Percentiles rank a stretch among this genome's conserved stretches.
These are phyloP conservation scores for Naganishia vaughanmartiniae DNA, from an alignment of 768 basidiomycete genomes.

Conservation along the genomic window DNA sequence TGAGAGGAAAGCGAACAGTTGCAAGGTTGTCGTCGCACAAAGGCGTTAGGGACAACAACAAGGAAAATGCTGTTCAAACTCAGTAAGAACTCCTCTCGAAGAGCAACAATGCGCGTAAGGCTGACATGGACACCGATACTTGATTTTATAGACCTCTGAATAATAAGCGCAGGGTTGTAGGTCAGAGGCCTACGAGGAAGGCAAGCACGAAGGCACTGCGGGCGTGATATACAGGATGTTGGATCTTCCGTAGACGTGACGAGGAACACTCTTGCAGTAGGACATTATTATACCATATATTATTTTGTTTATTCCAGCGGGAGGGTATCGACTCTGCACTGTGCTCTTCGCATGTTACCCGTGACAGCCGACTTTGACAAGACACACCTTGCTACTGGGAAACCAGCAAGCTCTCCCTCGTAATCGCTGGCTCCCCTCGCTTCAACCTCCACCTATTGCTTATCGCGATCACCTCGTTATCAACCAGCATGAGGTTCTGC, in stretches of 20 bases:
- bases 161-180: neutral
- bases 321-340: neutral
- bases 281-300: conserved; percentile 8
- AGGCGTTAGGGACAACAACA: neutral
- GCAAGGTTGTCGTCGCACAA: neutral
- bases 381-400: neutral
- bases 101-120: neutral
- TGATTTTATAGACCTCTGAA: neutral
- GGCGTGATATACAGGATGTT: neutral
- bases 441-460: conserved; percentile 86
- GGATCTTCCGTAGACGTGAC: neutral
- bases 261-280: neutral
- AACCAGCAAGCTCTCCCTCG: conserved; percentile 16
- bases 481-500: conserved; percentile 75
- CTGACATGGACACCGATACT: neutral
- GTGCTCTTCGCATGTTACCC: too few relatives aligned
- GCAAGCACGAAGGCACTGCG: conserved; percentile 1
- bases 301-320: neutral
- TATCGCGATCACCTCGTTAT: conserved; percentile 65
- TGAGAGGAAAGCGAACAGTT: neutral
- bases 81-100: neutral
- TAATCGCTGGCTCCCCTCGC: conserved; percentile 62
- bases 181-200: neutral
- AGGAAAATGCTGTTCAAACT: neutral
- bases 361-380: neutral